Percentiles rank a stretch among this genome's conserved stretches.
Conservation (phyloP, 768 basidiomycete species). For the Lyophyllum semitale region DNA sequence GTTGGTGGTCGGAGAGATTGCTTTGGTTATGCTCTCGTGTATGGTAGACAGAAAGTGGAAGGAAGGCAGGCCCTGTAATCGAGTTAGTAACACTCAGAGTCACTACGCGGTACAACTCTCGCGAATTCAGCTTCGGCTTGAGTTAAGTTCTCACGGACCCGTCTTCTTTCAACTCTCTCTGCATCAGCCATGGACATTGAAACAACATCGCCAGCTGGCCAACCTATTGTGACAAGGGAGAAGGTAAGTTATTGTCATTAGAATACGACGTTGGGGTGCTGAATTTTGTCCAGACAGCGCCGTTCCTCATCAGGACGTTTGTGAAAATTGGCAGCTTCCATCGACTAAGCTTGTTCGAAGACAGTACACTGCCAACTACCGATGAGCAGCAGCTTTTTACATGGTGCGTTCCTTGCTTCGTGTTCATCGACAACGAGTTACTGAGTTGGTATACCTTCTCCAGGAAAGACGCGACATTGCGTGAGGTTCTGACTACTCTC, state of each 20-base stretch:
- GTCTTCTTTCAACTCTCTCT: not conserved
- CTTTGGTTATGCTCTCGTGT: too few relatives aligned
- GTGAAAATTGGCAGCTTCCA: constrained; percentile 83
- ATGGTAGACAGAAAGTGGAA: too few relatives aligned
- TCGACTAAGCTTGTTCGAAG: constrained; percentile 72
- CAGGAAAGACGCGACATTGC: constrained; percentile 84
- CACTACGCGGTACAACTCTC: too few relatives aligned
- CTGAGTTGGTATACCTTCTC: too few relatives aligned
- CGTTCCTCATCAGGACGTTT: constrained; percentile 82
- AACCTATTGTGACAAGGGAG: constrained; percentile 55
- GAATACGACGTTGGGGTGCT: not conserved
- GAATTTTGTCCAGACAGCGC: constrained; percentile 57
- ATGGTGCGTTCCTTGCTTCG: constrained; percentile 50
- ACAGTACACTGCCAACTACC: constrained; percentile 71
- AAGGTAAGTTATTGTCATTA: constrained; percentile 39
- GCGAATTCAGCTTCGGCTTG: too few relatives aligned
- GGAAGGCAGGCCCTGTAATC: too few relatives aligned
- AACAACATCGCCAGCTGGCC: constrained; percentile 42
- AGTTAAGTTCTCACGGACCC: too few relatives aligned
- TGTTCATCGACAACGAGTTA: too few relatives aligned
- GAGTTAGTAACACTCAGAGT: too few relatives aligned
- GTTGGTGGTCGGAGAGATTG: too few relatives aligned
- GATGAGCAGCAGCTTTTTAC: constrained; percentile 85
- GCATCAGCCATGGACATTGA: constrained; percentile 36
- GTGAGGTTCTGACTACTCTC: constrained; percentile 76